These are phyloP conservation scores for Dactylellina cionopaga DNA, from an alignment of 2,329 filamentous ascomycete species.

Conservation along the genomic window DNA sequence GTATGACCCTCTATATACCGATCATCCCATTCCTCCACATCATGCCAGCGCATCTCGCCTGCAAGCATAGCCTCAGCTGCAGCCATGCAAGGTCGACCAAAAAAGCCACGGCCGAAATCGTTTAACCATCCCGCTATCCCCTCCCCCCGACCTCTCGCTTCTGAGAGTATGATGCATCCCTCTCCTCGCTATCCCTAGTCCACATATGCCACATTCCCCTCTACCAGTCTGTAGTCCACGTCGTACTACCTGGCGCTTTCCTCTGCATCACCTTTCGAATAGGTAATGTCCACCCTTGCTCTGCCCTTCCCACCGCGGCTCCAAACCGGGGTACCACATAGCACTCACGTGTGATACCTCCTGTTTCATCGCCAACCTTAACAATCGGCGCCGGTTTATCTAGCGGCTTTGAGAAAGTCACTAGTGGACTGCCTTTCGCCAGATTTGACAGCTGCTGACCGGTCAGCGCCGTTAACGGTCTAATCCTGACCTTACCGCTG, in stretches of 20 bases:
- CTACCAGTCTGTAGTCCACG: constrained; percentile 58
- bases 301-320: constrained; percentile 72
- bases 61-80: constrained; percentile 28
- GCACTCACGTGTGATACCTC: constrained; percentile 72
- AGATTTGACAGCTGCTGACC: constrained; percentile 79
- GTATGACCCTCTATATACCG: constrained; percentile 16
- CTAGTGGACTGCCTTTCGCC: constrained; percentile 83
- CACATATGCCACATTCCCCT: constrained; percentile 10
- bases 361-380: constrained; percentile 62
- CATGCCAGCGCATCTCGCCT: constrained; percentile 46
- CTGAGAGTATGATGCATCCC: constrained; percentile 6
- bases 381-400: constrained; percentile 74
- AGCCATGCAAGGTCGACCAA: constrained; percentile 28
- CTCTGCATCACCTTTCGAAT: constrained; percentile 84
- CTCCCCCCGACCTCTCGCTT: constrained; percentile 40
- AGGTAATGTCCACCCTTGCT: constrained; percentile 83
- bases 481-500: constrained; percentile 80
- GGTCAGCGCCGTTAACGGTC: constrained; percentile 81
- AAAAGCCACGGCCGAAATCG: constrained; percentile 35
- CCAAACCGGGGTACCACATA: constrained; percentile 83
- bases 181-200: constrained; percentile 35
- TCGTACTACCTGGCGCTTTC: constrained; percentile 78
- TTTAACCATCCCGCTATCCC: constrained; percentile 48
- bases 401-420: constrained; percentile 88
- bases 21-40: constrained; percentile 15